Percentiles rank a stretch among this genome's conserved stretches.
phyloP scores from a whole-genome alignment of 495 filamentous ascomycete genomes.

The Hypoxylon perforatum region DNA sequence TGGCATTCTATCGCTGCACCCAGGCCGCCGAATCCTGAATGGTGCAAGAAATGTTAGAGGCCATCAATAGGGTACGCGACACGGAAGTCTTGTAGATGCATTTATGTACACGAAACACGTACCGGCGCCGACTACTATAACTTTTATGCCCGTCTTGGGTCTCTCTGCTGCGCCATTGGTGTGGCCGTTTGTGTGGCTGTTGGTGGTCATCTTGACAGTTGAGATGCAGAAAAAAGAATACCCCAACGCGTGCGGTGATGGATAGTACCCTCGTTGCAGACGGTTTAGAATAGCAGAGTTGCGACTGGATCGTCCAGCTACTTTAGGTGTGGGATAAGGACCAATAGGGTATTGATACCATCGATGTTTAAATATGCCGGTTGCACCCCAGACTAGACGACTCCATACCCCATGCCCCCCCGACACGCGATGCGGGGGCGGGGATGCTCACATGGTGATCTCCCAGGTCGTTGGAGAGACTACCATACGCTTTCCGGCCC shows the following conservation, averaged over 20 bases:
- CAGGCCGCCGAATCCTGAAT: conserved; percentile 65
- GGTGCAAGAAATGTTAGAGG: conserved; percentile 1
- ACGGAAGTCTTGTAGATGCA: neutral
- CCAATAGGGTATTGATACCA: conserved; percentile 29
- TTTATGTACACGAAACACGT: conserved; percentile 20
- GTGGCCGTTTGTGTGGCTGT: conserved; percentile 10
- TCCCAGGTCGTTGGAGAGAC: conserved; percentile 9
- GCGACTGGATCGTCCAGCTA: conserved; percentile 22
- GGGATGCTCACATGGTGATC: conserved; percentile 29
- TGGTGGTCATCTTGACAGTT: conserved; percentile 31
- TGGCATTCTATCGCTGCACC: conserved; percentile 71
- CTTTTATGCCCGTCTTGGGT: conserved; percentile 63
- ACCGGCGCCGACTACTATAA: conserved; percentile 66
- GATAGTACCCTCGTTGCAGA: conserved; percentile 22
- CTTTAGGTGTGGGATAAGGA: conserved; percentile 18
- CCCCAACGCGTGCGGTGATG: conserved; percentile 14
- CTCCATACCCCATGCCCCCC: conserved; percentile 17
- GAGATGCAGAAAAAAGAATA: conserved; percentile 18
- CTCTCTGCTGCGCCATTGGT: conserved; percentile 25
- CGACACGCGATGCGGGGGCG: conserved; percentile 30
- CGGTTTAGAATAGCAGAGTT: conserved; percentile 19
- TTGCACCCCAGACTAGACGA: conserved; percentile 18
- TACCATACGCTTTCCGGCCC: conserved; percentile 11
- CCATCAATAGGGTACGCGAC: neutral
- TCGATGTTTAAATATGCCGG: conserved; percentile 38